Percentiles rank a stretch among this genome's conserved stretches.
phyloP scores from a whole-genome alignment of 202 grass and related monocot genomes.

The Zizania palustris region DNA sequence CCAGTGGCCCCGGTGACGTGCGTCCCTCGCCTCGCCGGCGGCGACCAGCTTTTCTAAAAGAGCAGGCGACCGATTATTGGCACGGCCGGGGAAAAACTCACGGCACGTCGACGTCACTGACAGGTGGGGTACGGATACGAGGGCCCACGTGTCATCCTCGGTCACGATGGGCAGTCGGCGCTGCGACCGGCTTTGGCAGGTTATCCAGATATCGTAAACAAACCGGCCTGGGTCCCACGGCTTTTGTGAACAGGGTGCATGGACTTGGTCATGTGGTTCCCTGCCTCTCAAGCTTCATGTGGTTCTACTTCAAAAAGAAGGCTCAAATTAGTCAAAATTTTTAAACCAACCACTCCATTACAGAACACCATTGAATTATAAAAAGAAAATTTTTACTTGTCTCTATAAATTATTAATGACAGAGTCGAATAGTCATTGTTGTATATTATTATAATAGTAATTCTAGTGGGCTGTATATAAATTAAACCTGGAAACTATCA shows the following conservation, averaged over 20 bases:
- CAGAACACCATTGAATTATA: neutral
- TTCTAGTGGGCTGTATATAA: no score
- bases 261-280: neutral
- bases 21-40: neutral
- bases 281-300: neutral
- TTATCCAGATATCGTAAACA: slow-evolving; percentile 6
- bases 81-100: neutral
- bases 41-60: slow-evolving; percentile 1
- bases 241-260: neutral
- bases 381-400: neutral
- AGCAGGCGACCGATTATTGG: neutral
- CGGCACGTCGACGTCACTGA: neutral
- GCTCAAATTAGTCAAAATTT: neutral
- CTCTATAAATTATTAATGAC: no score
- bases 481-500: no score
- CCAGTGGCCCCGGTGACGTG: neutral
- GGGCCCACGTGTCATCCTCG: neutral
- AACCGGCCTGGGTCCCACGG: neutral
- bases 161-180: neutral
- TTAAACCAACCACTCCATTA: neutral
- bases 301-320: neutral
- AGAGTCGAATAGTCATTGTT: no score
- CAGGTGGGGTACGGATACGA: fast-evolving
- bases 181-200: neutral
- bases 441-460: no score